Conservation (phyloP, 1,284 basidiomycete species). For the Mycosarcoma mackinlayi region DNA sequence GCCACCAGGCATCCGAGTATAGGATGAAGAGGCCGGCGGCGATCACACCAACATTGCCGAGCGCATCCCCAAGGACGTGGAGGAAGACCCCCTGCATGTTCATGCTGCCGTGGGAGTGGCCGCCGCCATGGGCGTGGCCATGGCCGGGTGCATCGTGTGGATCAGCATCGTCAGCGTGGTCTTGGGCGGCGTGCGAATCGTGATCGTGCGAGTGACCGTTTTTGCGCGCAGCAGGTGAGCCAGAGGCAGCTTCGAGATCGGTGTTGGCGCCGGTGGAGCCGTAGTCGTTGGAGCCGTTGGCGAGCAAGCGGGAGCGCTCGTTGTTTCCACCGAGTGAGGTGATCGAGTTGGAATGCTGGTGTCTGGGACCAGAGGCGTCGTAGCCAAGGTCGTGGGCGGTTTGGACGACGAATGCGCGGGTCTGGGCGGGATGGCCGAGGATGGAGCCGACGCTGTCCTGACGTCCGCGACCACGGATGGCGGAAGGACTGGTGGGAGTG, state of each 20-base stretch:
- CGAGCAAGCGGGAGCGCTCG: conserved; percentile 33
- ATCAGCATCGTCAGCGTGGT: conserved; percentile 47
- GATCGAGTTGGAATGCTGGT: conserved; percentile 35
- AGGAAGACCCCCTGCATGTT: conserved; percentile 96
- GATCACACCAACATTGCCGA: conserved; percentile 96
- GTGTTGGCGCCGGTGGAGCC: conserved; percentile 33
- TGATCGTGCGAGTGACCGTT: conserved; percentile 43
- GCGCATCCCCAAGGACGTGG: conserved; percentile 94
- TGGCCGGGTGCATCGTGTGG: conserved; percentile 66
- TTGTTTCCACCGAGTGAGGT: conserved; percentile 18
- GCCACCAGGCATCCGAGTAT: conserved; percentile 60
- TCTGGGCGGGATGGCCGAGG: conserved; percentile 88
- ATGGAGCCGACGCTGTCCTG: conserved; percentile 68
- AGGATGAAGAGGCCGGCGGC: conserved; percentile 79
- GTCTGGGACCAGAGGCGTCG: conserved; percentile 42
- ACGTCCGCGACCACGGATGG: conserved; percentile 27
- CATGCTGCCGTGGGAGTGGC: conserved; percentile 77
- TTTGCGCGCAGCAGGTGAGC: conserved; percentile 38
- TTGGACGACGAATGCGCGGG: conserved; percentile 86
- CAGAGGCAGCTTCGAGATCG: conserved; percentile 48
- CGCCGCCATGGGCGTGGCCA: conserved; percentile 74
- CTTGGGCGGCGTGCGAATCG: conserved; percentile 40
- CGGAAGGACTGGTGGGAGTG: conserved; percentile 10
- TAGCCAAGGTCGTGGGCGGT: conserved; percentile 80
- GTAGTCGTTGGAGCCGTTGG: conserved; percentile 35